Conservation (phyloP, 371 early-diverging fungal species). For the Dipsacomyces acuminosporus region DNA sequence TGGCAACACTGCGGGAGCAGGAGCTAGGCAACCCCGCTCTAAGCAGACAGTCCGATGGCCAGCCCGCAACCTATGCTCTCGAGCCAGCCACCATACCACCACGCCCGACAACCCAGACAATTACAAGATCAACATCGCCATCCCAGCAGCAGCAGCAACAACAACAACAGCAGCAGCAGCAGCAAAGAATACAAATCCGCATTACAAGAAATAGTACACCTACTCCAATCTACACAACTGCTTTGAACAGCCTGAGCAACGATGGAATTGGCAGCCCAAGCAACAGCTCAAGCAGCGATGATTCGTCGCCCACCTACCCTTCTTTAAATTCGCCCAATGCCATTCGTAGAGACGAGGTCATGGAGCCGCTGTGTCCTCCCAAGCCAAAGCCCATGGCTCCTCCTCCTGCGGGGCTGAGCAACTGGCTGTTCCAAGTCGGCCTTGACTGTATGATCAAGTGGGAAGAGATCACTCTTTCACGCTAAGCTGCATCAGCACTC, state of each 20-base stretch:
- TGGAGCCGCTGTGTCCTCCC: slow-evolving; percentile 26
- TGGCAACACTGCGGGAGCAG: slow-evolving; percentile 13
- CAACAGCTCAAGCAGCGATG: neutral
- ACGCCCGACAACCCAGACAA: slow-evolving; percentile 13
- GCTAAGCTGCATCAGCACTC: slow-evolving; percentile 16
- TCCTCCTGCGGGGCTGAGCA: slow-evolving; percentile 32
- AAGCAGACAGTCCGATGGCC: no score
- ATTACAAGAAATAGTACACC: neutral
- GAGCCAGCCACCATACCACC: slow-evolving; percentile 1
- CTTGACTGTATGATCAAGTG: slow-evolving; percentile 45
- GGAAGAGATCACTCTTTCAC: slow-evolving; percentile 37
- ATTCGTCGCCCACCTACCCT: no score
- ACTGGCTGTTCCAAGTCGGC: slow-evolving; percentile 46
- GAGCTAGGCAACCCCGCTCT: no score
- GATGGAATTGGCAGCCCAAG: neutral
- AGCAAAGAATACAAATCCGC: neutral
- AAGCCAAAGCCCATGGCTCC: slow-evolving; percentile 1
- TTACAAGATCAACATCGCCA: neutral
- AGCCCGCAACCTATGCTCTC: neutral
- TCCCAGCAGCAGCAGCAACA: no score
- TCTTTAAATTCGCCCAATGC: neutral
- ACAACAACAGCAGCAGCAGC: no score
- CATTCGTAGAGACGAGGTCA: slow-evolving; percentile 19
- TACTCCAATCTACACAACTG: no score
- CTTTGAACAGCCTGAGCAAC: no score